Evolutionary conservation across 1,139 yeast genomes (phyloP).

Genomic region (Pichia sp.): DNA sequence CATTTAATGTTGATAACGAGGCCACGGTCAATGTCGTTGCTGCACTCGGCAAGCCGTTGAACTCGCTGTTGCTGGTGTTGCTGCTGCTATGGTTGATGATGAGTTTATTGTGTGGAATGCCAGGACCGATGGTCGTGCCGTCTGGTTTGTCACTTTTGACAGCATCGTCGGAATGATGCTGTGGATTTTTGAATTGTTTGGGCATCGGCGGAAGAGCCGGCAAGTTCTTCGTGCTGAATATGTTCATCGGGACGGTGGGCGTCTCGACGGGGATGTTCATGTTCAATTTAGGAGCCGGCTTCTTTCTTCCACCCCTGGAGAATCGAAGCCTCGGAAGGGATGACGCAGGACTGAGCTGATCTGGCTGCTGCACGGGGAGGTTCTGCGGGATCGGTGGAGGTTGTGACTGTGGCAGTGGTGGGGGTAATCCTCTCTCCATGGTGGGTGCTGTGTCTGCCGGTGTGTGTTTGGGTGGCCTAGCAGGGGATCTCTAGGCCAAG

Average conservation of each 20-base stretch:
- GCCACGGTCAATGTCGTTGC: constrained; percentile 18
- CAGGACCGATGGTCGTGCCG: too few relatives aligned
- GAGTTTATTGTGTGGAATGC: neutral
- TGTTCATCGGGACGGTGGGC: constrained; percentile 3
- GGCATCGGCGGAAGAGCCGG: constrained; percentile 15
- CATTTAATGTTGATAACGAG: constrained; percentile 16
- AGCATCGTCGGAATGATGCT: neutral
- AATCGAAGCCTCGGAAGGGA: constrained; percentile 14
- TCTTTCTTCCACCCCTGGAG: constrained; percentile 13
- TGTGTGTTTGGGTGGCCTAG: too few relatives aligned
- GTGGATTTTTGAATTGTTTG: constrained; percentile 6
- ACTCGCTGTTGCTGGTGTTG: neutral
- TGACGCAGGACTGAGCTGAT: neutral
- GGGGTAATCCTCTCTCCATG: too few relatives aligned
- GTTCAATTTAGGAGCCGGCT: constrained; percentile 15
- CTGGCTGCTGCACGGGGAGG: neutral
- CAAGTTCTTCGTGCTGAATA: constrained; percentile 3
- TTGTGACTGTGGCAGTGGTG: neutral
- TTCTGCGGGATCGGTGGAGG: neutral
- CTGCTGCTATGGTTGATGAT: neutral
- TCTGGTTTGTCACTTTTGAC: too few relatives aligned
- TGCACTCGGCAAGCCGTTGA: constrained; percentile 18
- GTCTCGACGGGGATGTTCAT: constrained; percentile 14
- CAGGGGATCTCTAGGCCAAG: too few relatives aligned
- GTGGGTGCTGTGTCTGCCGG: neutral